Conservation (phyloP, 768 basidiomycete genomes). For the Chalciporus piperatus region DNA sequence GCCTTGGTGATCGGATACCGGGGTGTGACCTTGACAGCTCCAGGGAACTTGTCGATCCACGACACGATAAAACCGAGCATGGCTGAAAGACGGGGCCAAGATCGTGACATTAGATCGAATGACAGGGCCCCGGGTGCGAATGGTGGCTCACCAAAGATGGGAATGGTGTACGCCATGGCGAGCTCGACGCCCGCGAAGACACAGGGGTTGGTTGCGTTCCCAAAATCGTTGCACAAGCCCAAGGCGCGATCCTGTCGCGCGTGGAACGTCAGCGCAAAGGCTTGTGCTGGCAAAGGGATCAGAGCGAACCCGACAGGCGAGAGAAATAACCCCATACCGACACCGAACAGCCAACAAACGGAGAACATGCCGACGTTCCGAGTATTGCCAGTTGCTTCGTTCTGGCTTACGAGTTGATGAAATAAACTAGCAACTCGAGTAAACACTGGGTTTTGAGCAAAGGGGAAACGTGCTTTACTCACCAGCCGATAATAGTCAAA, state of each 20-base stretch:
- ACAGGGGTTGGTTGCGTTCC: slow-evolving; percentile 18
- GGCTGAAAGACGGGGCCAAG: slow-evolving; percentile 10
- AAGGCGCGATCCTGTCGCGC: slow-evolving; percentile 17
- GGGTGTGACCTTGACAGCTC: slow-evolving; percentile 21
- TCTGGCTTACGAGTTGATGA: slow-evolving; percentile 8
- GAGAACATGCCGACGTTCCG: slow-evolving; percentile 24
- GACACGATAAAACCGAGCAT: slow-evolving; percentile 20
- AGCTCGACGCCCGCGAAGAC: slow-evolving; percentile 22
- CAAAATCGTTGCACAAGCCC: slow-evolving; percentile 33
- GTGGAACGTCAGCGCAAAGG: slow-evolving; percentile 26
- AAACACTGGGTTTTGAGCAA: background rate
- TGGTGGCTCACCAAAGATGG: slow-evolving; percentile 25
- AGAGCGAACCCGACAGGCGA: background rate
- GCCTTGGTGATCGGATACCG: slow-evolving; percentile 31
- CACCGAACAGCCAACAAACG: slow-evolving; percentile 13
- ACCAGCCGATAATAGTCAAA: slow-evolving; percentile 18
- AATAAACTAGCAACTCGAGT: slow-evolving; percentile 6
- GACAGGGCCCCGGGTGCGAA: too few relatives aligned
- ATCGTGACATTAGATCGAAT: too few relatives aligned
- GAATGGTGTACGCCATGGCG: slow-evolving; percentile 28
- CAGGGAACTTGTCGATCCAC: slow-evolving; percentile 29
- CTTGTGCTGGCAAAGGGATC: slow-evolving; percentile 13
- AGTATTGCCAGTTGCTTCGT: slow-evolving; percentile 21
- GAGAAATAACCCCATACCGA: slow-evolving; percentile 12
- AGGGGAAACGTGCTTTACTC: background rate